A percentile compares a stretch with the other conserved stretches of the same genome.
phyloP scores from a whole-genome alignment of 352 stramenopile genomes.

The Pythium monospermum region DNA sequence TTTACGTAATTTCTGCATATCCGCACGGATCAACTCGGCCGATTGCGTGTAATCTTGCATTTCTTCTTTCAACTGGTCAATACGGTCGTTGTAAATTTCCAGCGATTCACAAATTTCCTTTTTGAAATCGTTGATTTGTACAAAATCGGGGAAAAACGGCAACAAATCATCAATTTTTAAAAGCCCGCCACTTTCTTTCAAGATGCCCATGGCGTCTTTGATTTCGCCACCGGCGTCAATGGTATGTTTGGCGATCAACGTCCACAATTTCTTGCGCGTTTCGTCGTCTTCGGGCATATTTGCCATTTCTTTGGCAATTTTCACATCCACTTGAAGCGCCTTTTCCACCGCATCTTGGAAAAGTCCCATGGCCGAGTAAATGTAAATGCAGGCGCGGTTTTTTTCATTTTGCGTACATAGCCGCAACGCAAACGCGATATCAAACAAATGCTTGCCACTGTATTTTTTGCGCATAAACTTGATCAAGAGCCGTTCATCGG shows the following conservation, averaged over 20 bases:
- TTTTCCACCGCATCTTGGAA: conserved; percentile 92
- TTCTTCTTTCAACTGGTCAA: conserved; percentile 90
- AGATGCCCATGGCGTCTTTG: conserved; percentile 79
- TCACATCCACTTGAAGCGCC: conserved; percentile 86
- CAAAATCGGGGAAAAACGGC: conserved; percentile 93
- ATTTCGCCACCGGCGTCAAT: conserved; percentile 87
- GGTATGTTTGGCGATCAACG: conserved; percentile 90
- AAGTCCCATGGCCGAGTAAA: conserved; percentile 91
- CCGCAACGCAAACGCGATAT: conserved; percentile 90
- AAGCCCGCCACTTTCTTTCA: conserved; percentile 83
- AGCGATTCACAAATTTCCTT: conserved; percentile 93
- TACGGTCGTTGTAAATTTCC: conserved; percentile 88
- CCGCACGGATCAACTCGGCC: conserved; percentile 83
- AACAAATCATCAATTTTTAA: conserved; percentile 94
- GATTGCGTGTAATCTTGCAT: conserved; percentile 92
- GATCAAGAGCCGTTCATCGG: conserved; percentile 84
- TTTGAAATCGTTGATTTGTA: conserved; percentile 95
- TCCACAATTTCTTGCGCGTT: conserved; percentile 91
- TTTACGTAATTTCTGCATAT: conserved; percentile 87
- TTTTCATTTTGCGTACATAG: conserved; percentile 91
- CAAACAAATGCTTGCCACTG: conserved; percentile 83
- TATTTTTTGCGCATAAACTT: conserved; percentile 89
- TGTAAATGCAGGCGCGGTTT: conserved; percentile 91
- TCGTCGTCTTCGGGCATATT: conserved; percentile 88
- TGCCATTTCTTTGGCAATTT: conserved; percentile 92